Conservation (phyloP, 768 basidiomycete species). For the Tricholoma hemisulphureum region DNA sequence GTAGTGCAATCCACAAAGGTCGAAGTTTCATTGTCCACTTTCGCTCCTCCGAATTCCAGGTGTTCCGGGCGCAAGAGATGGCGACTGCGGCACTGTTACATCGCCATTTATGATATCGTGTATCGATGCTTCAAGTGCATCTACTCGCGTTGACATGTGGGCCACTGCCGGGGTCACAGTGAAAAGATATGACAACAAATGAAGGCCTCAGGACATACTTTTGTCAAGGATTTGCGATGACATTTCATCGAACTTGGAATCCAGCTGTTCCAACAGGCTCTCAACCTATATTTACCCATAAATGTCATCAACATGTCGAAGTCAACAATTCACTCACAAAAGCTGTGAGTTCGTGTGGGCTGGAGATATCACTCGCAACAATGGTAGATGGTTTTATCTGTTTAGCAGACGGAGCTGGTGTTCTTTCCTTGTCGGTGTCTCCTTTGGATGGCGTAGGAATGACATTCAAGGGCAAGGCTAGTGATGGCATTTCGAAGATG, state of each 20-base stretch:
- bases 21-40: slow-evolving; percentile 25
- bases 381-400: slow-evolving; percentile 42
- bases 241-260: slow-evolving; percentile 90
- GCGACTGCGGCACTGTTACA: slow-evolving; percentile 61
- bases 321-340: slow-evolving; percentile 59
- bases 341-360: slow-evolving; percentile 91
- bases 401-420: slow-evolving; percentile 47
- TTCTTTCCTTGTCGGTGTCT: slow-evolving; percentile 49
- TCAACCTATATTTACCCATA: slow-evolving; percentile 61
- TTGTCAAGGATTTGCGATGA: slow-evolving; percentile 83
- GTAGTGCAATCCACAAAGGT: not conserved
- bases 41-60: slow-evolving; percentile 43
- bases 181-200: slow-evolving; percentile 6
- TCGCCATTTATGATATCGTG: slow-evolving; percentile 90
- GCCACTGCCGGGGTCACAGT: slow-evolving; percentile 55
- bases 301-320: not conserved
- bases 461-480: slow-evolving; percentile 68
- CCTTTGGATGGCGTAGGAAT: slow-evolving; percentile 54
- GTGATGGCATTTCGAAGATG: slow-evolving; percentile 38
- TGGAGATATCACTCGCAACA: slow-evolving; percentile 69
- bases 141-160: slow-evolving; percentile 90
- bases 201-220: slow-evolving; percentile 48
- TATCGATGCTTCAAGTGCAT: slow-evolving; percentile 84
- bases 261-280: slow-evolving; percentile 83
- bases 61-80: slow-evolving; percentile 44